Conservation (phyloP, 2,329 filamentous ascomycete species). For the Fusarium brevicatenulatum region DNA sequence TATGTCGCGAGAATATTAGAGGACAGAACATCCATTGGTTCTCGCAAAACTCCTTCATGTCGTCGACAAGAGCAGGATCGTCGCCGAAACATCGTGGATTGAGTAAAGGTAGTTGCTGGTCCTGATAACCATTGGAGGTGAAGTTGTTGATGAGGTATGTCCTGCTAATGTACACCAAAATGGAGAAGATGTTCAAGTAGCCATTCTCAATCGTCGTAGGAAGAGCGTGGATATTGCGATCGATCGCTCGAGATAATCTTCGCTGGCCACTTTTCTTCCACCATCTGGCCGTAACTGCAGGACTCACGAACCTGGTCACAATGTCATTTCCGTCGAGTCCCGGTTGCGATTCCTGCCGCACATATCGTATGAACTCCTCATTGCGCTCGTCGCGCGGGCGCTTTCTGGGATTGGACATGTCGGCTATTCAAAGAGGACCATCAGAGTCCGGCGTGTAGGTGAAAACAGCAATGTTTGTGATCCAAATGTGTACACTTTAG, state of each 20-base stretch:
- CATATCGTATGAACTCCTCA: conserved; percentile 4
- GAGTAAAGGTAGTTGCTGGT: conserved; percentile 12
- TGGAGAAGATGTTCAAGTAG: conserved; percentile 28
- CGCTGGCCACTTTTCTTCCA: not conserved
- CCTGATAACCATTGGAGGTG: not conserved
- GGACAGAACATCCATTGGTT: conserved; percentile 30
- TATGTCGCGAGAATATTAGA: not conserved
- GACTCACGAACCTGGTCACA: not conserved
- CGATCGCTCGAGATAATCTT: not conserved
- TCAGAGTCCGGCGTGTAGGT: not conserved
- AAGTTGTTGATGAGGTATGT: conserved; percentile 6
- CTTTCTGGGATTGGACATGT: not conserved
- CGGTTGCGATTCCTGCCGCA: not conserved
- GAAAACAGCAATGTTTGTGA: not conserved
- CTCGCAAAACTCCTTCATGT: not conserved
- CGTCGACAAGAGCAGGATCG: not conserved
- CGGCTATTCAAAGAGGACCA: not conserved
- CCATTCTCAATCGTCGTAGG: not conserved
- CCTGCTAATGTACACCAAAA: conserved; percentile 11
- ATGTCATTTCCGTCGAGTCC: not conserved
- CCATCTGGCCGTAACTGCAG: not conserved
- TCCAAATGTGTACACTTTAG: not conserved
- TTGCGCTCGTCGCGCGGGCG: not conserved
- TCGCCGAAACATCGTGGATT: not conserved
- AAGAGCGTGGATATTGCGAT: not conserved